Percentiles rank a stretch among this genome's conserved stretches.
Evolutionary conservation across 2,329 filamentous ascomycete species (phyloP).

Genomic region (Pestalotiopsis sp.): DNA sequence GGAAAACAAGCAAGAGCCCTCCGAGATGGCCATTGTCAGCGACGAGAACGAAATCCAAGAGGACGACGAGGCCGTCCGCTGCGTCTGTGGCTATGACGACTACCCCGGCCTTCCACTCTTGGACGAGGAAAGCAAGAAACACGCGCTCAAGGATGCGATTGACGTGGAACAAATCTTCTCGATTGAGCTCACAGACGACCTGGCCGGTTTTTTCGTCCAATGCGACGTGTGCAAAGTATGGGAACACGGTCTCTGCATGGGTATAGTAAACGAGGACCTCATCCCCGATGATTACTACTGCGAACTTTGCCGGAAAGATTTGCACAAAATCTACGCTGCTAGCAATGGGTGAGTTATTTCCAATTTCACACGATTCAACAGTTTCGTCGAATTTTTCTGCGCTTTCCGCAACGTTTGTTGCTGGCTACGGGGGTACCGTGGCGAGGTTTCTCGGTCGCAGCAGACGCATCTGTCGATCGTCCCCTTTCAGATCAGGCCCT

Average conservation of each 20-base stretch:
- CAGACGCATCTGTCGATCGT: constrained; percentile 14
- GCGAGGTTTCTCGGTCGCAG: constrained; percentile 1
- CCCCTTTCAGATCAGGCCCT: constrained; percentile 5
- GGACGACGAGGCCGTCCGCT: constrained; percentile 93
- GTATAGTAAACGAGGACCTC: constrained; percentile 91
- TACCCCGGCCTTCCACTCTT: constrained; percentile 82
- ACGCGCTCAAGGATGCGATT: constrained; percentile 58
- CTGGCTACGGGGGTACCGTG: constrained; percentile 16
- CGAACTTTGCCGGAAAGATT: constrained; percentile 88
- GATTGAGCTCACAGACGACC: constrained; percentile 75
- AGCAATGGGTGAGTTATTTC: constrained; percentile 75
- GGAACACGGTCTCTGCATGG: constrained; percentile 98
- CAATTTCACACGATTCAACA: background rate
- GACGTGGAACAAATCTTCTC: constrained; percentile 60
- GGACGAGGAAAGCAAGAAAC: constrained; percentile 53
- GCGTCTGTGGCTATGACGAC: constrained; percentile 91
- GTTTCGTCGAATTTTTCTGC: background rate
- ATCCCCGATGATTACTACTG: constrained; percentile 96
- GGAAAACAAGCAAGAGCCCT: constrained; percentile 41
- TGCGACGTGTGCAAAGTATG: constrained; percentile 98
- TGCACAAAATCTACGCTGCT: constrained; percentile 82
- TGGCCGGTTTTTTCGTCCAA: constrained; percentile 95
- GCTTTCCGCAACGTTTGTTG: constrained; percentile 5
- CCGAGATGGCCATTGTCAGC: constrained; percentile 54
- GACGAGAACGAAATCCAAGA: constrained; percentile 77